Evolutionary conservation across 768 basidiomycete species (phyloP).

Genomic region (Hortiboletus flavorubellus): DNA sequence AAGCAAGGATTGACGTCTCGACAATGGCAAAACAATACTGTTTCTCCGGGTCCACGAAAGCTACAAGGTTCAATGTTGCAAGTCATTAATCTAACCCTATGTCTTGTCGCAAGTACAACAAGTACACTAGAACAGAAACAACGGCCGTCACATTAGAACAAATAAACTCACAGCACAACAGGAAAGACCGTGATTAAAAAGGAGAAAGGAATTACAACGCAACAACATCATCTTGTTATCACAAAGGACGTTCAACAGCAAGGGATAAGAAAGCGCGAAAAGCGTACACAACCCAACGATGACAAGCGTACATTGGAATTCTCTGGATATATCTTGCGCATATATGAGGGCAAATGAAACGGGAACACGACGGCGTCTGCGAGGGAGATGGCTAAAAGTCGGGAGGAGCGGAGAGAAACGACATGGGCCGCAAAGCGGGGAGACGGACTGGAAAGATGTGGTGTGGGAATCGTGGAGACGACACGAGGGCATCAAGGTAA

Average conservation of each 20-base stretch:
- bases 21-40: too few species aligned
- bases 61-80: background rate
- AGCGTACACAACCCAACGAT: slow-evolving; percentile 14
- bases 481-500: background rate
- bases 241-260: slow-evolving; percentile 7
- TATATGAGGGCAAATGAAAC: slow-evolving; percentile 3
- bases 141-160: background rate
- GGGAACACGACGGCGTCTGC: background rate
- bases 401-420: background rate
- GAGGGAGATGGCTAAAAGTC: background rate
- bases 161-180: slow-evolving; percentile 1
- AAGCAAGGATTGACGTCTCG: too few species aligned
- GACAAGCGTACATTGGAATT: slow-evolving; percentile 19
- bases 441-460: background rate
- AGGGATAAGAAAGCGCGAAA: slow-evolving; percentile 3
- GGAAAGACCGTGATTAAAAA: background rate
- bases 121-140: slow-evolving; percentile 10
- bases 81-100: background rate
- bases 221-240: slow-evolving; percentile 2
- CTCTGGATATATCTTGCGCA: slow-evolving; percentile 11
- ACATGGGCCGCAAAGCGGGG: background rate
- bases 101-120: slow-evolving; percentile 12
- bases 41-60: too few species aligned
- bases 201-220: background rate
- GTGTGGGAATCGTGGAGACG: background rate